Evolutionary conservation across 164 flowering plant genomes (phyloP).

Genomic region (Umbellularia californica): DNA sequence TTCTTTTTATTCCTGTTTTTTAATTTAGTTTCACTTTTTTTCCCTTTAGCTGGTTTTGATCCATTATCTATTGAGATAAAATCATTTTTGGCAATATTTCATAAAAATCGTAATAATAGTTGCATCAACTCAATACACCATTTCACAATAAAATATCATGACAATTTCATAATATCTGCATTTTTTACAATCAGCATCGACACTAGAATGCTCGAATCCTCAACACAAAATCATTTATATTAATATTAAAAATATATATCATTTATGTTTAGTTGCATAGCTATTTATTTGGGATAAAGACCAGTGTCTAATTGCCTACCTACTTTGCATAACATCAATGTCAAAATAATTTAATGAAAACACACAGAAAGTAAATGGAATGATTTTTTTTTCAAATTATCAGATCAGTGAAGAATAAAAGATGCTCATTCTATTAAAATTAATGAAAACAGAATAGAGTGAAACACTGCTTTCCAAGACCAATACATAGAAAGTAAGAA

Average conservation of each 20-base stretch:
- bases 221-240: not conserved
- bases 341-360: too few species aligned
- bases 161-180: too few species aligned
- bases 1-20: too few species aligned
- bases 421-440: not conserved
- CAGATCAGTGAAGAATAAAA: not conserved
- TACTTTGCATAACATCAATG: too few species aligned
- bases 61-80: not conserved
- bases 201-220: not conserved
- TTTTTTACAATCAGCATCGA: not conserved
- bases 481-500: too few species aligned
- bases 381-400: not conserved
- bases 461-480: slow-evolving; percentile 2
- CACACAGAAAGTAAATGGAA: not conserved
- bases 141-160: too few species aligned
- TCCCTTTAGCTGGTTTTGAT: too few species aligned
- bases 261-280: not conserved
- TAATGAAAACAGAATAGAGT: not conserved
- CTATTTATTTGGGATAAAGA: not conserved
- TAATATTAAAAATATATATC: not conserved
- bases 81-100: not conserved
- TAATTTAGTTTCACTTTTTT: too few species aligned
- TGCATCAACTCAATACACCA: too few species aligned
- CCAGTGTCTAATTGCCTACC: not conserved
- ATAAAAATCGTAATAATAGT: too few species aligned